A percentile compares a stretch with the other conserved stretches of the same genome.
Conservation (phyloP, 1,284 basidiomycete genomes). For the Caloboletus inedulis region DNA sequence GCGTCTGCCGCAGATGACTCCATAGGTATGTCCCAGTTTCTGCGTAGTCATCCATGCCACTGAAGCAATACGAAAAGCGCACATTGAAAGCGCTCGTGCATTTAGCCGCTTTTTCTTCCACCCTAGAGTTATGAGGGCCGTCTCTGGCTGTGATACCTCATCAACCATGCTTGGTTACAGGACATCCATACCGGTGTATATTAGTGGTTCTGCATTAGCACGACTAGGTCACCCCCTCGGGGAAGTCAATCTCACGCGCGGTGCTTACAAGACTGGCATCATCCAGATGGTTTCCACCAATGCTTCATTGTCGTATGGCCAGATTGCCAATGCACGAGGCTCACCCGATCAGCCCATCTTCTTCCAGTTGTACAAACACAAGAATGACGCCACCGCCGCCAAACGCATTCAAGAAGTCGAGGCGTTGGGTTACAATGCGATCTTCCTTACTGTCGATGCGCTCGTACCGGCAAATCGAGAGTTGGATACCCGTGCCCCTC, state of each 20-base stretch:
- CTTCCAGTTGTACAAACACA: conserved; percentile 87
- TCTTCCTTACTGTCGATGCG: conserved; percentile 91
- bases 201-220: conserved; percentile 85
- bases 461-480: conserved; percentile 85
- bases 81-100: conserved; percentile 65
- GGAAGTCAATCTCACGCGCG: conserved; percentile 81
- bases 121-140: conserved; percentile 72
- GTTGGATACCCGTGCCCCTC: conserved; percentile 66
- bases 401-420: conserved; percentile 73
- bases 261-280: conserved; percentile 66
- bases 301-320: conserved; percentile 72
- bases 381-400: conserved; percentile 65
- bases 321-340: conserved; percentile 62
- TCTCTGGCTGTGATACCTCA: conserved; percentile 68
- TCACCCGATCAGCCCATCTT: conserved; percentile 68
- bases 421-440: conserved; percentile 73
- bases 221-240: conserved; percentile 85
- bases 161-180: conserved; percentile 75
- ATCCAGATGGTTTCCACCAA: conserved; percentile 91
- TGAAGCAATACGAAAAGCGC: conserved; percentile 39
- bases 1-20: conserved; percentile 81
- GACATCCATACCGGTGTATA: conserved; percentile 80
- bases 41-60: neutral
- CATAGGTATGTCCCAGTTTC: conserved; percentile 51
- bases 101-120: conserved; percentile 82